These are phyloP conservation scores for Skeletonema menzelii DNA, from an alignment of 108 stramenopile genomes.

Conservation along the genomic window DNA sequence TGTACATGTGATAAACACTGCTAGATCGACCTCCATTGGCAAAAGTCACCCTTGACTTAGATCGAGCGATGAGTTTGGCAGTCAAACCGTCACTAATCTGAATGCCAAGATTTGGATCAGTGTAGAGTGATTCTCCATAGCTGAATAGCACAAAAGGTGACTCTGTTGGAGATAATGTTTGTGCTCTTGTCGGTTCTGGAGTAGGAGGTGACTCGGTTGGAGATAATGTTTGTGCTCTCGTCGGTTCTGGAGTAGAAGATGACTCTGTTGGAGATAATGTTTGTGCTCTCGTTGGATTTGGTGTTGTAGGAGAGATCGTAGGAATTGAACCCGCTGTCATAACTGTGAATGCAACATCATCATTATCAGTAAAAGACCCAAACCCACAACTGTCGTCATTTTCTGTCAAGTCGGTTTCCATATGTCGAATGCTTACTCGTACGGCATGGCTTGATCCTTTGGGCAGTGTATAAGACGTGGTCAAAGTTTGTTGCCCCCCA, in stretches of 20 bases:
- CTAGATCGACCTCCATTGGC: constrained; percentile 28
- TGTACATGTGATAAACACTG: too few relatives aligned
- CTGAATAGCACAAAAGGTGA: background rate
- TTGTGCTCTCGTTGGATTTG: too few relatives aligned
- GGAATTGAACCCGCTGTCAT: too few relatives aligned
- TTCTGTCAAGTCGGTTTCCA: background rate
- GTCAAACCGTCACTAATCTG: constrained; percentile 26
- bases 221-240: too few relatives aligned
- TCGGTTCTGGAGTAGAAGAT: too few relatives aligned
- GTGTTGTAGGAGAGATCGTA: too few relatives aligned
- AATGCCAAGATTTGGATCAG: background rate
- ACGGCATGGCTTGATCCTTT: background rate
- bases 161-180: too few relatives aligned
- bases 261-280: too few relatives aligned
- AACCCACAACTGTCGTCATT: background rate
- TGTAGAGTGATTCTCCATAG: background rate
- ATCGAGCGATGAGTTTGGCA: constrained; percentile 24
- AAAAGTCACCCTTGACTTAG: constrained; percentile 20
- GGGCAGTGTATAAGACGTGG: background rate
- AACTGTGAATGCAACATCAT: background rate
- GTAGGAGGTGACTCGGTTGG: too few relatives aligned
- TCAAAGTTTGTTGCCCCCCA: background rate
- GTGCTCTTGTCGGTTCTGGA: too few relatives aligned
- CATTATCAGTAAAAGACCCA: background rate
- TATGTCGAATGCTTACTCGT: background rate